Base-by-base conservation (phyloP, 2,329 filamentous ascomycete genomes). In the Metarhizium rileyi region DNA sequence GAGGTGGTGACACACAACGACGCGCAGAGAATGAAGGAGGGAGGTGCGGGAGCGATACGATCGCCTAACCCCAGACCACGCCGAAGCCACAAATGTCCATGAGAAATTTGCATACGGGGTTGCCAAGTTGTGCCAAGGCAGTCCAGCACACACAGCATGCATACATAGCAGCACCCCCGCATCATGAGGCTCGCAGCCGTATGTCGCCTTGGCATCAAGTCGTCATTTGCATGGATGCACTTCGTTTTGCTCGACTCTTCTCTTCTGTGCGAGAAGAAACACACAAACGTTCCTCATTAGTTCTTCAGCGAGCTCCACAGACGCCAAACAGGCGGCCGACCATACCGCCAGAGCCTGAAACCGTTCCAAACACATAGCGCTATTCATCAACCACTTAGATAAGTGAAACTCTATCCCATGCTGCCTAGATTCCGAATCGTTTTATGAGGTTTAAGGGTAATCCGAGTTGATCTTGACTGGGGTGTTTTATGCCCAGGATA, bases 1-100 rank as follows among this genome's bases (percentile, higher is more conserved):
- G 26, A n/a, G 38, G 14, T 10, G n/a, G n/a, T n/a, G n/a, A n/a
- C n/a, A n/a, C 35, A 42, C 25, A 41, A 35, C 12, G 20, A 36
- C 14, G 27, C 12, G 18, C 5, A 43, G 33, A 25, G 44, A 25
- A 33, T 26, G n/a, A 42, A 52, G 45, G 53, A 55, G 52, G 59
- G 59, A 62, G 61, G 61, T 63, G 61, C 61, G 61, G 61, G 61
- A 63, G 44, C 51, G 51, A 51, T 51, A 51, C 59, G 61, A 63
- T 63, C 60, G 59, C 55, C 38, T 18, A 38, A 48, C 48, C 46
- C 46, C 51, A 48, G 45, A 50, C 28, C 48, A 26, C 44, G 23
- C 48, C 33, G 41, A 50, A 48, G 46, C 46, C 41, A 47, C 36
- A n/a, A 23, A 44, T 27, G n/a, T n/a, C n/a, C n/a, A n/a, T n/a